Conservation (phyloP, 108 stramenopile species). For the Nitzschia sp. region DNA sequence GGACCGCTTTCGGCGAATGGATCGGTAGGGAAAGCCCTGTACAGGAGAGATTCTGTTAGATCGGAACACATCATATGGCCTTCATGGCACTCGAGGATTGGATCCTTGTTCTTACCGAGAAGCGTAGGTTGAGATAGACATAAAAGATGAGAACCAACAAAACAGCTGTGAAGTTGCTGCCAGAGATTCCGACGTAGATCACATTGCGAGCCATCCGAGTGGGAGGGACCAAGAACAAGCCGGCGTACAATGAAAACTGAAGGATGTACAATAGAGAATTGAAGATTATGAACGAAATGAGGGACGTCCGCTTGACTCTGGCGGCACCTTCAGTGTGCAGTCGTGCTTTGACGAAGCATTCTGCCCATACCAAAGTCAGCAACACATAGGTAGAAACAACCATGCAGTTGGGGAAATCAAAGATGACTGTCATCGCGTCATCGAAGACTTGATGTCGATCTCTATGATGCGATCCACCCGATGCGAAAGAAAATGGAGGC, state of each 20-base stretch:
- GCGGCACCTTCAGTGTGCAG: slow-evolving; percentile 56
- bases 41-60: background rate
- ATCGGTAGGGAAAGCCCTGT: slow-evolving; percentile 54
- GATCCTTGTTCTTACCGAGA: slow-evolving; percentile 48
- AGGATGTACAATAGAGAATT: slow-evolving; percentile 71
- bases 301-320: slow-evolving; percentile 59
- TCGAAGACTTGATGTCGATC: slow-evolving; percentile 76
- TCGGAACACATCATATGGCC: background rate
- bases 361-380: slow-evolving; percentile 83
- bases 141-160: slow-evolving; percentile 63
- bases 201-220: slow-evolving; percentile 54
- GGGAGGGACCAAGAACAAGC: slow-evolving; percentile 67
- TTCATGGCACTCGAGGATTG: background rate
- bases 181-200: slow-evolving; percentile 72
- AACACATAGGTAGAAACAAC: slow-evolving; percentile 83
- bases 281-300: slow-evolving; percentile 80
- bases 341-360: slow-evolving; percentile 74
- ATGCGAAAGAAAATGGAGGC: slow-evolving; percentile 24
- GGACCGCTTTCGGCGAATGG: slow-evolving; percentile 35
- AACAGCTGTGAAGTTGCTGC: slow-evolving; percentile 76
- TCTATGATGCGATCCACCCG: slow-evolving; percentile 19
- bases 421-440: slow-evolving; percentile 74
- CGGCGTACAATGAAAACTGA: slow-evolving; percentile 75
- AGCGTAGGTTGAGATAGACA: slow-evolving; percentile 68
- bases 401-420: slow-evolving; percentile 87